phyloP scores from a whole-genome alignment of 805 yeast species.

The Yamadazyma sp. region DNA sequence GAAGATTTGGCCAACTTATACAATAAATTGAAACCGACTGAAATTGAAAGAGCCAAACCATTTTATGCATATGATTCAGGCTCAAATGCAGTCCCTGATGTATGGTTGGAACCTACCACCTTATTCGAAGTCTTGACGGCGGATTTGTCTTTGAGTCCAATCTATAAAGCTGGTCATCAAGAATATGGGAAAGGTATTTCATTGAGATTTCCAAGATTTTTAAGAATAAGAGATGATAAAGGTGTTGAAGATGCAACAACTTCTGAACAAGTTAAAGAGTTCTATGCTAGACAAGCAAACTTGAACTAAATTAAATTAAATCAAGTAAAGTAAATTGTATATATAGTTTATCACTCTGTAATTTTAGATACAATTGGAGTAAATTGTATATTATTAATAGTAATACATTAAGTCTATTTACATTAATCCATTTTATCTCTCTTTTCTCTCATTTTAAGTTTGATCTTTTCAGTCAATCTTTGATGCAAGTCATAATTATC shows the following conservation, averaged over 20 bases:
- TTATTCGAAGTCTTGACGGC: slow-evolving; percentile 91
- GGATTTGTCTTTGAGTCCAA: slow-evolving; percentile 82
- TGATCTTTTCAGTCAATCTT: slow-evolving; percentile 32
- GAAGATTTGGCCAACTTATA: slow-evolving; percentile 63
- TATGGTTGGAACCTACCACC: slow-evolving; percentile 87
- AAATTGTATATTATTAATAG: too few relatives aligned
- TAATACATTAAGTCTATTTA: slow-evolving; percentile 1
- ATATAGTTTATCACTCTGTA: too few relatives aligned
- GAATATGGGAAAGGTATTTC: slow-evolving; percentile 81
- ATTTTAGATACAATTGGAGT: too few relatives aligned
- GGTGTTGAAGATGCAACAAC: slow-evolving; percentile 82
- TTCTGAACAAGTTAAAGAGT: slow-evolving; percentile 78
- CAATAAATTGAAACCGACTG: slow-evolving; percentile 64
- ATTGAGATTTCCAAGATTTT: slow-evolving; percentile 82
- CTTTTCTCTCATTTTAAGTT: slow-evolving; percentile 32
- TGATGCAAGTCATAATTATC: slow-evolving; percentile 11
- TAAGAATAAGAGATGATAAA: slow-evolving; percentile 83
- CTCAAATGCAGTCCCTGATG: slow-evolving; percentile 74
- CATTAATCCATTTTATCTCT: slow-evolving; percentile 19
- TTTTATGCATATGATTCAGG: slow-evolving; percentile 69
- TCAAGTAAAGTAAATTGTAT: too few relatives aligned
- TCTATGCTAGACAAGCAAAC: slow-evolving; percentile 70
- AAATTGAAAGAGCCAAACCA: slow-evolving; percentile 58
- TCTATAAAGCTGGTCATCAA: slow-evolving; percentile 78
- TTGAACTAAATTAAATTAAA: slow-evolving; percentile 13